Conservation (phyloP, 257 asterid genomes). For the Solanum stenotomum region DNA sequence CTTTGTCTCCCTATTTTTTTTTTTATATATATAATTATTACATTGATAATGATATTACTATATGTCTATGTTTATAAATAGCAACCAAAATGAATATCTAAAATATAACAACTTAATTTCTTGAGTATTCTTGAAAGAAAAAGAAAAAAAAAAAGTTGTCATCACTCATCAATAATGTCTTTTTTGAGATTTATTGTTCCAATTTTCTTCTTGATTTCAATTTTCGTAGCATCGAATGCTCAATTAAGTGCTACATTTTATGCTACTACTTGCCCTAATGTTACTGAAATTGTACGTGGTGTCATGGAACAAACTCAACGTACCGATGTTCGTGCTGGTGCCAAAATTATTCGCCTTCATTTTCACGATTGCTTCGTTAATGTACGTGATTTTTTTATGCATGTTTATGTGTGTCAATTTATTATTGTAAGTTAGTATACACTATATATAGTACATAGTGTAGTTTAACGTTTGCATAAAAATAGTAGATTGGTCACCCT, state of each 20-base stretch:
- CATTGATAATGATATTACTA: neutral
- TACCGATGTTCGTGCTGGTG: slow-evolving; percentile 18
- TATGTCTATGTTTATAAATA: neutral
- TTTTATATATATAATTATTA: neutral
- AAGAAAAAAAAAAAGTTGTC: neutral
- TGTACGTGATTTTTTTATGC: neutral
- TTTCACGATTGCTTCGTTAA: slow-evolving; percentile 29
- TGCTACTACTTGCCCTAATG: slow-evolving; percentile 14
- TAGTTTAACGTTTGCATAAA: neutral
- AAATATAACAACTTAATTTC: neutral
- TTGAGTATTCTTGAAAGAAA: neutral
- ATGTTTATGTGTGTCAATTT: neutral
- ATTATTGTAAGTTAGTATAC: neutral
- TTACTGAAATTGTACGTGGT: slow-evolving; percentile 11
- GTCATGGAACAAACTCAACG: slow-evolving; percentile 8
- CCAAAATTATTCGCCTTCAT: slow-evolving; percentile 23
- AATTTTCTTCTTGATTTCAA: neutral
- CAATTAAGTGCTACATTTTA: slow-evolving; percentile 24
- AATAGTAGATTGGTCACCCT: neutral
- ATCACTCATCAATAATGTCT: neutral
- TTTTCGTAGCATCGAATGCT: neutral
- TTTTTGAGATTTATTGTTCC: neutral
- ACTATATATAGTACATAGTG: neutral
- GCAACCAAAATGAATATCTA: neutral
- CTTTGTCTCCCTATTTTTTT: neutral